phyloP scores from a whole-genome alignment of 345 rosid genomes.

The Pistacia integerrima region DNA sequence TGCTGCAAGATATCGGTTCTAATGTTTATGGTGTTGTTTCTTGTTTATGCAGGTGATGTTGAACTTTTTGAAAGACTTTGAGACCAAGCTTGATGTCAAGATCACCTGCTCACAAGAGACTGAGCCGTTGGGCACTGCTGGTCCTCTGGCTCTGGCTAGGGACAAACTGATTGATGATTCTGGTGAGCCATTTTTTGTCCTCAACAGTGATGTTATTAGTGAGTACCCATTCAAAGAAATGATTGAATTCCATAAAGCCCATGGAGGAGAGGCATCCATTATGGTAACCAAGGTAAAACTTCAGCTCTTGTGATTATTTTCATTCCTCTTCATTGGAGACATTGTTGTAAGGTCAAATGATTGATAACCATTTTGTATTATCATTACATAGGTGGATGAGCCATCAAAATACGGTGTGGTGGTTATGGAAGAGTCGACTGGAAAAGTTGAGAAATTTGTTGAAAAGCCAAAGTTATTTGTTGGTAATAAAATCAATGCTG shows the following conservation, averaged over 20 bases:
- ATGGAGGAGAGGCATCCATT: constrained; percentile 98
- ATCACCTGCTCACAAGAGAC: constrained; percentile 99
- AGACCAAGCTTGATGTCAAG: constrained; percentile 81
- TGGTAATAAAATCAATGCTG: constrained; percentile 98
- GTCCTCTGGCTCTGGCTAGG: constrained; percentile 97
- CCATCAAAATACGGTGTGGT: constrained; percentile 99
- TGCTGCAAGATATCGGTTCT: not conserved
- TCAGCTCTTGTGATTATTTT: not conserved
- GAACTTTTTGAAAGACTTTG: constrained; percentile 89
- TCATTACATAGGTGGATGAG: constrained; percentile 73
- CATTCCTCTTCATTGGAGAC: not conserved
- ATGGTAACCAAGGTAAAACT: constrained; percentile 93
- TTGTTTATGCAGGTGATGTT: constrained; percentile 69
- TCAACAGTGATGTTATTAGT: constrained; percentile 98
- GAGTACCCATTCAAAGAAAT: constrained; percentile 88
- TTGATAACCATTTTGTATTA: not conserved
- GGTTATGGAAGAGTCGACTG: constrained; percentile 85
- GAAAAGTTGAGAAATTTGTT: constrained; percentile 85
- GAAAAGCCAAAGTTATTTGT: constrained; percentile 92
- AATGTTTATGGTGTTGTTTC: not conserved
- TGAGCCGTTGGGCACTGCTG: constrained; percentile 98
- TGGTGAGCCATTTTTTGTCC: constrained; percentile 94
- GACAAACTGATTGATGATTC: constrained; percentile 81
- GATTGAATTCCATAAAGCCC: constrained; percentile 84
- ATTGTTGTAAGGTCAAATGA: not conserved